phyloP scores from a whole-genome alignment of 176 grass and related monocot species.

The Ensete glaucum region DNA sequence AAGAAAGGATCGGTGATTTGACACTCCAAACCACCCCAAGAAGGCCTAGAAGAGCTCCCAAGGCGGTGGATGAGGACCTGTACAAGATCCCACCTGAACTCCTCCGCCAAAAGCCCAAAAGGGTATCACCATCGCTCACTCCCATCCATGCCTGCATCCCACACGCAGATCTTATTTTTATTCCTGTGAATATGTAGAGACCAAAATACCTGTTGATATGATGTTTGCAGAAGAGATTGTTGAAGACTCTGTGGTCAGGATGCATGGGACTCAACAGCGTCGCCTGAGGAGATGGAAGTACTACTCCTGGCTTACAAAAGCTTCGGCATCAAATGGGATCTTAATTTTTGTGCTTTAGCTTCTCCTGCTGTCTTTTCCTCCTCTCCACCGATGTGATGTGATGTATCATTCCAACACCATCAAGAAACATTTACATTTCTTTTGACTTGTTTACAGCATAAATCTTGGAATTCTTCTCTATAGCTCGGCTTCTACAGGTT shows the following conservation, averaged over 20 bases:
- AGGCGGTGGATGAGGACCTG: conserved; percentile 7
- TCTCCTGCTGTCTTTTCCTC: neutral
- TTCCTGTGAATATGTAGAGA: no score
- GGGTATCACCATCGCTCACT: neutral
- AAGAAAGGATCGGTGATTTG: no score
- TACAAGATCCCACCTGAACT: conserved; percentile 4
- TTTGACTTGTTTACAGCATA: no score
- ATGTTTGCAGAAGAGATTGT: neutral
- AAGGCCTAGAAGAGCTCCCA: neutral
- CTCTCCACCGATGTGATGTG: neutral
- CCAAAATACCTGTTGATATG: no score
- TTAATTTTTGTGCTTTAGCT: neutral
- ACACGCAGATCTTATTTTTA: no score
- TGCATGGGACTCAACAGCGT: neutral
- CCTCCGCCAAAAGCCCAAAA: conserved; percentile 2
- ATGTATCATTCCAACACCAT: neutral
- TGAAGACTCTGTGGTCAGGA: conserved; percentile 10
- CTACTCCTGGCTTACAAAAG: neutral
- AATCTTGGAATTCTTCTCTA: no score
- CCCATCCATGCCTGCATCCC: neutral
- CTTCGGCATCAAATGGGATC: no score
- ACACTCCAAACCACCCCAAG: neutral
- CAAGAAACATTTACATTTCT: no score
- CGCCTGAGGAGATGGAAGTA: neutral
- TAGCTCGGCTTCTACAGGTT: no score